Percentiles rank a stretch among this genome's conserved stretches.
phyloP scores from a whole-genome alignment of 306 rosid species.

The Myrica gale region DNA sequence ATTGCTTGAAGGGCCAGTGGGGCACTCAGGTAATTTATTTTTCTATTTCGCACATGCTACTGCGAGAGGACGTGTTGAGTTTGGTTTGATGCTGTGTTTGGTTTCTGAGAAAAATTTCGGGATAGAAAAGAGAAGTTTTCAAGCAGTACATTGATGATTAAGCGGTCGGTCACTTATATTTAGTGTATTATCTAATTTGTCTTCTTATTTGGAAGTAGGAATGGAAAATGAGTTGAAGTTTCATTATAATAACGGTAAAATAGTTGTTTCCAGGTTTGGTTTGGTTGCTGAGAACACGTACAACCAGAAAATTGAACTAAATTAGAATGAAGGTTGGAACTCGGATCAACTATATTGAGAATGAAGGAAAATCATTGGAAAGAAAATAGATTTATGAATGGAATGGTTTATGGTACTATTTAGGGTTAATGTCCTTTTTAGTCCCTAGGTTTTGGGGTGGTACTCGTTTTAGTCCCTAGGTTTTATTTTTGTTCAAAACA shows the following conservation, averaged over 20 bases:
- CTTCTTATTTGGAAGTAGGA: no score
- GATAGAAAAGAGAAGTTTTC: no score
- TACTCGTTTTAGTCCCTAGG: no score
- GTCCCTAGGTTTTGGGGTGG: no score
- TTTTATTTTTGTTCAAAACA: no score
- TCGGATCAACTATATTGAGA: neutral
- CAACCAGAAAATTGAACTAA: neutral
- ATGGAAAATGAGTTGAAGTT: neutral
- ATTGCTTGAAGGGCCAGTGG: constrained; percentile 94
- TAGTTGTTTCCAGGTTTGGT: neutral
- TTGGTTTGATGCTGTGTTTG: neutral
- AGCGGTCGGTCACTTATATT: no score
- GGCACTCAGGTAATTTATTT: constrained; percentile 73
- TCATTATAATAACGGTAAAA: no score
- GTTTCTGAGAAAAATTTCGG: neutral
- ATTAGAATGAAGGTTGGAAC: neutral
- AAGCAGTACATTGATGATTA: no score
- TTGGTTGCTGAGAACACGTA: neutral
- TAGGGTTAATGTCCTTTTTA: no score
- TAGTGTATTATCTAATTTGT: neutral
- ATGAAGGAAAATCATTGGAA: no score
- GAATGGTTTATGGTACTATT: neutral
- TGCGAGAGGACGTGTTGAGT: neutral
- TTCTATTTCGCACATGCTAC: neutral
- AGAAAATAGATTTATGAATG: no score